Evolutionary conservation across 805 yeast genomes (phyloP).

Genomic region (Yarrowia sp.): DNA sequence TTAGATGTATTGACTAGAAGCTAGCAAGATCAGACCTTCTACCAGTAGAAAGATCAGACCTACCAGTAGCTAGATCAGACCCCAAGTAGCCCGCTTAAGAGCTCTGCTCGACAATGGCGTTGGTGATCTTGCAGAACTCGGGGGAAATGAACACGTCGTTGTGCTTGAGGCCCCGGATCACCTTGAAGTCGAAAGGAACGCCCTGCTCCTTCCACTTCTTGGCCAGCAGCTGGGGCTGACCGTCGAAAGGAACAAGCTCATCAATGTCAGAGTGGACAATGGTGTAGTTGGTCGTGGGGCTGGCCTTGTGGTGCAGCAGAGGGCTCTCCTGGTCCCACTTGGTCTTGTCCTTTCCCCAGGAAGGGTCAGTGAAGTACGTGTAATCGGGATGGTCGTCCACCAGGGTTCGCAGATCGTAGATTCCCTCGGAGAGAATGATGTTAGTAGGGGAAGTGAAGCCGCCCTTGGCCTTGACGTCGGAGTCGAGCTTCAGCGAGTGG

Average conservation of each 20-base stretch:
- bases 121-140: conserved; percentile 51
- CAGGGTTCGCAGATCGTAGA: conserved; percentile 61
- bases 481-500: conserved; percentile 58
- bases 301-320: conserved; percentile 33
- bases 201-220: conserved; percentile 36
- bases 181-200: conserved; percentile 37
- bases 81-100: not conserved
- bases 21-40: too few species aligned
- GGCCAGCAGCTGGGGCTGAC: conserved; percentile 50
- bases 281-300: conserved; percentile 45
- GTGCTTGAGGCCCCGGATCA: conserved; percentile 54
- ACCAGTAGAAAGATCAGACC: too few species aligned
- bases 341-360: conserved; percentile 55
- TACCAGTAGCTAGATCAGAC: too few species aligned
- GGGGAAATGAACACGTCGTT: conserved; percentile 64
- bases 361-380: conserved; percentile 61
- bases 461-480: conserved; percentile 14
- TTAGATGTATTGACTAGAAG: not conserved
- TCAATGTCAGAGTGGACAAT: conserved; percentile 70
- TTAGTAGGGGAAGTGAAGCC: conserved; percentile 13
- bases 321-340: conserved; percentile 46
- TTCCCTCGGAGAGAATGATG: conserved; percentile 61
- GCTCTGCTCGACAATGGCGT: conserved; percentile 20
- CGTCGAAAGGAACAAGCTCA: conserved; percentile 65
- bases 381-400: conserved; percentile 69